A percentile compares a stretch with the other conserved stretches of the same genome.
These are phyloP conservation scores for Trifolium repens DNA, from an alignment of 306 rosid genomes.

Conservation along the genomic window DNA sequence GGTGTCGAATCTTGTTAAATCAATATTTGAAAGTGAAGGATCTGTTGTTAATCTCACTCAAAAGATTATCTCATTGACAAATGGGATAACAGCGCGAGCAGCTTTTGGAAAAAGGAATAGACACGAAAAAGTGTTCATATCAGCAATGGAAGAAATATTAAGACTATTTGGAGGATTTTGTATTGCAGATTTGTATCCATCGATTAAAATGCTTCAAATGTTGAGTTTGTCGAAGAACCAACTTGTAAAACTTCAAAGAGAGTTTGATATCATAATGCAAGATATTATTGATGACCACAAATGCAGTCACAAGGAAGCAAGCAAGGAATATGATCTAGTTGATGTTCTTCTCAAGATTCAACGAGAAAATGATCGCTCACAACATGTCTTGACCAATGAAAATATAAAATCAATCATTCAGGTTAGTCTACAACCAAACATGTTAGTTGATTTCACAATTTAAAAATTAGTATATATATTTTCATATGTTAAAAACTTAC, in stretches of 20 bases:
- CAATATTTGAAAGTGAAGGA: conserved; percentile 36
- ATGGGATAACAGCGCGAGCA: conserved; percentile 1
- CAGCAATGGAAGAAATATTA: conserved; percentile 7
- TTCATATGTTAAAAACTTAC: no score
- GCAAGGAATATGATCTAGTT: conserved; percentile 34
- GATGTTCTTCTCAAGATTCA: conserved; percentile 45
- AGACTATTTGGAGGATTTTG: conserved; percentile 14
- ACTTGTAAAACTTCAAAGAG: not conserved
- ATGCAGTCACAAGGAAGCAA: not conserved
- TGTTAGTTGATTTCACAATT: no score
- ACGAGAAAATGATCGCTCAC: not conserved
- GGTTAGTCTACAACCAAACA: conserved; percentile 29
- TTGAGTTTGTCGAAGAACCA: not conserved
- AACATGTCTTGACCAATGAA: not conserved
- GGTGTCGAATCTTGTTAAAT: not conserved
- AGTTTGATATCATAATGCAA: conserved; percentile 33
- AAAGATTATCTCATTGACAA: not conserved
- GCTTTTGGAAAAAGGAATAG: conserved; percentile 27
- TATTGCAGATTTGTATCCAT: conserved; percentile 39
- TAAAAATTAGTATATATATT: no score
- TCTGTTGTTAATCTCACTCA: conserved; percentile 29
- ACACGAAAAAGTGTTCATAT: conserved; percentile 12
- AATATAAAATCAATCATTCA: conserved; percentile 38
- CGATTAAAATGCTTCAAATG: conserved; percentile 16
- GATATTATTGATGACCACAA: conserved; percentile 35